Evolutionary conservation across 2,329 filamentous ascomycete species (phyloP).

Genomic region (Tympanopsis confertula): DNA sequence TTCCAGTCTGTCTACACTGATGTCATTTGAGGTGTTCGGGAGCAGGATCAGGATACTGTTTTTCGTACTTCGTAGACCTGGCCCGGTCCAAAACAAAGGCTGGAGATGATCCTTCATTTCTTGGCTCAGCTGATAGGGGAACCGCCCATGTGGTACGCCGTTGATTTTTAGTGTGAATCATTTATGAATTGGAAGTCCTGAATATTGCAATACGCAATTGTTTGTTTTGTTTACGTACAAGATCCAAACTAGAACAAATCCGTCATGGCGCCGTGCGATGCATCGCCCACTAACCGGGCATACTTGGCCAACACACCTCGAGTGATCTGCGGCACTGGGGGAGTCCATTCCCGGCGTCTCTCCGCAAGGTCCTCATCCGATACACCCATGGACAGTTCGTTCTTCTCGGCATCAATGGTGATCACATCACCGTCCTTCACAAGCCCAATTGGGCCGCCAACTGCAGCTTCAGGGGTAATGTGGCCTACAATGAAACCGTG

Average conservation of each 20-base stretch:
- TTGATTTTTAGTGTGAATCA: no score
- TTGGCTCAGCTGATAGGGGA: no score
- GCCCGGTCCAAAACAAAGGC: no score
- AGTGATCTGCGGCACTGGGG: slow-evolving; percentile 61
- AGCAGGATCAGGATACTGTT: no score
- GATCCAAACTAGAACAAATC: slow-evolving; percentile 58
- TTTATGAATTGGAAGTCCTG: no score
- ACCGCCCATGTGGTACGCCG: no score
- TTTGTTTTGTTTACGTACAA: no score
- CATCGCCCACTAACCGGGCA: slow-evolving; percentile 75
- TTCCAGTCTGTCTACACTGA: no score
- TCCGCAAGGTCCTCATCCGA: slow-evolving; percentile 57
- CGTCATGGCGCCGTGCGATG: slow-evolving; percentile 81
- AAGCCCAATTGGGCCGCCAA: slow-evolving; percentile 77
- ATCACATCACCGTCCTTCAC: slow-evolving; percentile 72
- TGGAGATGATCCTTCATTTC: no score
- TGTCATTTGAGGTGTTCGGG: no score
- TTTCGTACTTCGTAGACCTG: no score
- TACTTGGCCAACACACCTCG: slow-evolving; percentile 86
- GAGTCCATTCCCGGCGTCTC: slow-evolving; percentile 56
- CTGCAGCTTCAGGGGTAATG: slow-evolving; percentile 79
- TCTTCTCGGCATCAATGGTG: slow-evolving; percentile 74
- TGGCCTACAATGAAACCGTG: slow-evolving; percentile 93
- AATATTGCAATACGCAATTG: no score
- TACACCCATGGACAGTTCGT: slow-evolving; percentile 59